These are phyloP conservation scores for Bjerkandera adusta DNA, from an alignment of 1,284 basidiomycete genomes.

Conservation along the genomic window DNA sequence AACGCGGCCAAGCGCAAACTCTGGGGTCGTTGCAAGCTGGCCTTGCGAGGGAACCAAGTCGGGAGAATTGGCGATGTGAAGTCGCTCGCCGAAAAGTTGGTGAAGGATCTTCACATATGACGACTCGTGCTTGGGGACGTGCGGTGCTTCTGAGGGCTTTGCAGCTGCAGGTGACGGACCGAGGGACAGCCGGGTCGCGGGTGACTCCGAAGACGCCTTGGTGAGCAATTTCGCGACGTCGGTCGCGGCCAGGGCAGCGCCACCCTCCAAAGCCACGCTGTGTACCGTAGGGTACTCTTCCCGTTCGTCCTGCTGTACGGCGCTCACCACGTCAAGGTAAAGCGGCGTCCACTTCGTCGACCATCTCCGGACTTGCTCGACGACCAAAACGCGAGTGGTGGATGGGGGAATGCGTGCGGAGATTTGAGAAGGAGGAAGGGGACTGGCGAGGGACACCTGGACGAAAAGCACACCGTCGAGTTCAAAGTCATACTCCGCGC, in stretches of 20 bases:
- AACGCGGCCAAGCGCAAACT: constrained; percentile 92
- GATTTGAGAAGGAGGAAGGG: constrained; percentile 68
- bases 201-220: constrained; percentile 32
- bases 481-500: constrained; percentile 39
- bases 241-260: constrained; percentile 37
- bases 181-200: constrained; percentile 33
- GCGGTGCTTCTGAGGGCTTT: constrained; percentile 36
- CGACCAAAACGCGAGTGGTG: constrained; percentile 74
- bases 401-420: constrained; percentile 63
- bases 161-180: constrained; percentile 1
- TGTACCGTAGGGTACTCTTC: constrained; percentile 53
- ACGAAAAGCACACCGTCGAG: constrained; percentile 66
- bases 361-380: constrained; percentile 79
- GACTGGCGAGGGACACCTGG: constrained; percentile 72
- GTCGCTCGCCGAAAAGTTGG: constrained; percentile 79
- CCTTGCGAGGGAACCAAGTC: constrained; percentile 68
- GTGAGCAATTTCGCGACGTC: constrained; percentile 51
- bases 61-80: constrained; percentile 87
- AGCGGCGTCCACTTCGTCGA: constrained; percentile 87
- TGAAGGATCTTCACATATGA: constrained; percentile 90
- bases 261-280: constrained; percentile 59
- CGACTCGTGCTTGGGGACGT: constrained; percentile 84
- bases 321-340: constrained; percentile 79
- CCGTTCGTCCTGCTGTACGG: constrained; percentile 62
- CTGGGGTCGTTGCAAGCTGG: constrained; percentile 79